These are phyloP conservation scores for Scedosporium boydii DNA, from an alignment of 2,329 filamentous ascomycete species.

Conservation along the genomic window DNA sequence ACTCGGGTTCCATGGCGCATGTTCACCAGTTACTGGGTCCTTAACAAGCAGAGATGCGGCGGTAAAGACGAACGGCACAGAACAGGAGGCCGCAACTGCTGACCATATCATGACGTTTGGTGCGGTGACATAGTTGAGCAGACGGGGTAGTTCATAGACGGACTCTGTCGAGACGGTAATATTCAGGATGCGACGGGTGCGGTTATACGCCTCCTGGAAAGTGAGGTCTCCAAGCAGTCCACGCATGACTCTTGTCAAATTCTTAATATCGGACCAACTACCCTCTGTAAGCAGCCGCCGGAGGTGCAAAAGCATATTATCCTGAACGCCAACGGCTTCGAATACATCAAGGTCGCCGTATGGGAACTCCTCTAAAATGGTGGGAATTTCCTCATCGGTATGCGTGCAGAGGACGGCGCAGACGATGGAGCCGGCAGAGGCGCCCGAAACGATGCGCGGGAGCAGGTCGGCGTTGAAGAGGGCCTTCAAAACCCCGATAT, in stretches of 20 bases:
- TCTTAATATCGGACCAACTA: constrained; percentile 73
- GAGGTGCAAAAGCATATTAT: constrained; percentile 57
- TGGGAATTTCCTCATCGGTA: constrained; percentile 69
- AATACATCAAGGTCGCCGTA: constrained; percentile 78
- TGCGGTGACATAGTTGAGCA: constrained; percentile 88
- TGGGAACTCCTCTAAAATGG: constrained; percentile 59
- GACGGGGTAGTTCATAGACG: constrained; percentile 73
- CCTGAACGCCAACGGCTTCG: constrained; percentile 44
- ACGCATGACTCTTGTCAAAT: constrained; percentile 74
- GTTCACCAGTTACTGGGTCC: constrained; percentile 68
- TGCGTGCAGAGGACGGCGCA: constrained; percentile 70
- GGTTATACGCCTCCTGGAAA: constrained; percentile 91
- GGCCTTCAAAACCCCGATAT: constrained; percentile 78
- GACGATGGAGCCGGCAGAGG: constrained; percentile 81
- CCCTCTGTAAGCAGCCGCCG: constrained; percentile 71
- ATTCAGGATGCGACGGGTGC: constrained; percentile 85
- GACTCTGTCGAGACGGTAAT: constrained; percentile 87
- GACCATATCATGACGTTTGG: constrained; percentile 96
- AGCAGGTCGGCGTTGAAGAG: constrained; percentile 66
- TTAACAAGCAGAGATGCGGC: constrained; percentile 74
- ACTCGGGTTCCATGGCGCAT: constrained; percentile 76
- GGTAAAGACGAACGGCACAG: constrained; percentile 78
- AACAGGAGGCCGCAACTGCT: constrained; percentile 91
- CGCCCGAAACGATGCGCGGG: constrained; percentile 78
- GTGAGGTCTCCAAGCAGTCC: constrained; percentile 78